Evolutionary conservation across 805 yeast genomes (phyloP).

Genomic region (Ogataea paraovalis): DNA sequence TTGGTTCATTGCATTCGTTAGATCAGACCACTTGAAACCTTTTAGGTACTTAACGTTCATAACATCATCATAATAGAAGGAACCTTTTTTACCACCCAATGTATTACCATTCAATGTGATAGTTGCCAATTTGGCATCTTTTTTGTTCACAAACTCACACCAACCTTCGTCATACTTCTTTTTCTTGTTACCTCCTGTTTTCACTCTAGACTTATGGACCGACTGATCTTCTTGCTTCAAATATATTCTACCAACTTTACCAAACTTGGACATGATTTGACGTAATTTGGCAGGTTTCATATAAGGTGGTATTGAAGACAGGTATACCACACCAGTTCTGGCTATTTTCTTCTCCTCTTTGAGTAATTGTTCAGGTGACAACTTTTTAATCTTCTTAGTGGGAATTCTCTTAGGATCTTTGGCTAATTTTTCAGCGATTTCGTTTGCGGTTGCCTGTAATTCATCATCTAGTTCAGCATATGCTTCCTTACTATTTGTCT

Average conservation of each 20-base stretch:
- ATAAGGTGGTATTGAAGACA: constrained; percentile 90
- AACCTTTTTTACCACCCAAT: constrained; percentile 88
- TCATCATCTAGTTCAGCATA: constrained; percentile 9
- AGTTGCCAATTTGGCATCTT: constrained; percentile 86
- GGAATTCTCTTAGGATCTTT: constrained; percentile 24
- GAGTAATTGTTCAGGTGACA: constrained; percentile 53
- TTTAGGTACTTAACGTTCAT: constrained; percentile 85
- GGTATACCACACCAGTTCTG: constrained; percentile 87
- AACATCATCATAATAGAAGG: constrained; percentile 90
- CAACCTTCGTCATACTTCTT: constrained; percentile 90
- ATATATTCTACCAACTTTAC: constrained; percentile 81
- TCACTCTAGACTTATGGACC: constrained; percentile 62
- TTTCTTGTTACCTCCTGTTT: constrained; percentile 90
- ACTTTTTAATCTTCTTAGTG: constrained; percentile 46
- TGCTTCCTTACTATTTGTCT: neutral
- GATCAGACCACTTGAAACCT: constrained; percentile 92
- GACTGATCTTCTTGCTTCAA: constrained; percentile 79
- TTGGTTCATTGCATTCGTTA: constrained; percentile 87
- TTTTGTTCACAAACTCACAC: constrained; percentile 85
- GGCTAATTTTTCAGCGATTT: constrained; percentile 16
- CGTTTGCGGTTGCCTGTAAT: constrained; percentile 5
- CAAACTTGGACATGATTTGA: constrained; percentile 76
- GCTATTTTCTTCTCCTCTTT: constrained; percentile 52
- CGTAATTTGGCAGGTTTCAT: constrained; percentile 93
- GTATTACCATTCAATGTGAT: constrained; percentile 81